Conservation (phyloP, 2,329 filamentous ascomycete genomes). For the Parastagonospora nodorum region DNA sequence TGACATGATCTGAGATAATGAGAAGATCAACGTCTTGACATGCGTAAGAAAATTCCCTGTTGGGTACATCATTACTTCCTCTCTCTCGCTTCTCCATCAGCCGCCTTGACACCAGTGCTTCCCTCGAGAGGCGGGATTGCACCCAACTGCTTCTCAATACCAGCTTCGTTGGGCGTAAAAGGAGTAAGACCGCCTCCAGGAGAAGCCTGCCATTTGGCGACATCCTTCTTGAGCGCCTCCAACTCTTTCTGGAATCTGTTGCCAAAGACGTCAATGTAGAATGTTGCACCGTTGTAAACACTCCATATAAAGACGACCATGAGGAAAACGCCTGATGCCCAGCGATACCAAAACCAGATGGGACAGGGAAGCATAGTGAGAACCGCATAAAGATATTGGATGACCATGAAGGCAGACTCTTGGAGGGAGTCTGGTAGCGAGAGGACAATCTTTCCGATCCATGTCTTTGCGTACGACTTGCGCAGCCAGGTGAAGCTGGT, state of each 20-base stretch:
- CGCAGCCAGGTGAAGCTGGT: slow-evolving; percentile 98
- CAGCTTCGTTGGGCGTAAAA: slow-evolving; percentile 27
- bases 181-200: slow-evolving; percentile 33
- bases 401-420: slow-evolving; percentile 91
- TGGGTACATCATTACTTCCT: slow-evolving; percentile 8
- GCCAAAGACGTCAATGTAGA: slow-evolving; percentile 97
- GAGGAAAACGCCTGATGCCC: slow-evolving; percentile 78
- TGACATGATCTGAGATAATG: too few relatives aligned
- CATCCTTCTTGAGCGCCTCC: slow-evolving; percentile 84
- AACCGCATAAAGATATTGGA: slow-evolving; percentile 90
- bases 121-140: slow-evolving; percentile 39
- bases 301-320: slow-evolving; percentile 88
- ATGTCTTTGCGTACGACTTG: slow-evolving; percentile 84
- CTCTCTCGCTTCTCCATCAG: slow-evolving; percentile 23
- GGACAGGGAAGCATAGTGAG: slow-evolving; percentile 94
- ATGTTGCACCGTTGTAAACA: slow-evolving; percentile 95
- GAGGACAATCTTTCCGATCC: slow-evolving; percentile 85
- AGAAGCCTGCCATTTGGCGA: slow-evolving; percentile 77
- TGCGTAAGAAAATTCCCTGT: too few relatives aligned
- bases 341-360: slow-evolving; percentile 89
- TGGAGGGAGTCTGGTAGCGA: slow-evolving; percentile 76
- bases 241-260: slow-evolving; percentile 96
- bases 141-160: slow-evolving; percentile 31
- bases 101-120: slow-evolving; percentile 26
- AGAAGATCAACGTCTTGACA: too few relatives aligned